Conservation (phyloP, 2,329 filamentous ascomycete genomes). For the Metarhizium sp. region DNA sequence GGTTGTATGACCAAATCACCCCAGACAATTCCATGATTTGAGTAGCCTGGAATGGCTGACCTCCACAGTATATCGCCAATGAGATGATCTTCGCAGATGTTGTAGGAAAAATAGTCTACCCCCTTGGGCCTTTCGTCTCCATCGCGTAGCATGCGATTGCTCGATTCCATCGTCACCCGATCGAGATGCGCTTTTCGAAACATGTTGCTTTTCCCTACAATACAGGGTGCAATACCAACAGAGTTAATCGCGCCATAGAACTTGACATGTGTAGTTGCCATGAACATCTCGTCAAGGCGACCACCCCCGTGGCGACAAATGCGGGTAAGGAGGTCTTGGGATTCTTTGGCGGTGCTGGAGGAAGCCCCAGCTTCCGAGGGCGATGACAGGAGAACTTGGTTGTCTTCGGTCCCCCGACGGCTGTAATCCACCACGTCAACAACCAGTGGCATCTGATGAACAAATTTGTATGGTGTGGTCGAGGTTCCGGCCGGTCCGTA, state of each 20-base stretch:
- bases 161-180: constrained; percentile 48
- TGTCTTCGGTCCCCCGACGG: constrained; percentile 10
- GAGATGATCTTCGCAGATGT: constrained; percentile 96
- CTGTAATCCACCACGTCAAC: constrained; percentile 54
- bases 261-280: constrained; percentile 88
- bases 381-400: constrained; percentile 22
- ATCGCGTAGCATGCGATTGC: constrained; percentile 32
- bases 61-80: constrained; percentile 91
- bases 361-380: constrained; percentile 18
- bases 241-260: constrained; percentile 98
- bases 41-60: constrained; percentile 50
- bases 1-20: constrained; percentile 88
- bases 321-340: constrained; percentile 16
- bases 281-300: constrained; percentile 86
- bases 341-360: not conserved
- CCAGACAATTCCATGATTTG: constrained; percentile 75
- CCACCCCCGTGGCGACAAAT: constrained; percentile 53
- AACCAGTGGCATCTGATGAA: constrained; percentile 84
- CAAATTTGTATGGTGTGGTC: constrained; percentile 69
- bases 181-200: constrained; percentile 89
- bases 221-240: constrained; percentile 81
- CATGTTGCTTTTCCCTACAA: constrained; percentile 97
- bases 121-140: constrained; percentile 45
- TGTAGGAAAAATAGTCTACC: constrained; percentile 87
- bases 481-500: constrained; percentile 37